A percentile compares a stretch with the other conserved stretches of the same genome.
These are phyloP conservation scores for Aphanomyces astaci DNA, from an alignment of 352 stramenopile species.

Conservation along the genomic window DNA sequence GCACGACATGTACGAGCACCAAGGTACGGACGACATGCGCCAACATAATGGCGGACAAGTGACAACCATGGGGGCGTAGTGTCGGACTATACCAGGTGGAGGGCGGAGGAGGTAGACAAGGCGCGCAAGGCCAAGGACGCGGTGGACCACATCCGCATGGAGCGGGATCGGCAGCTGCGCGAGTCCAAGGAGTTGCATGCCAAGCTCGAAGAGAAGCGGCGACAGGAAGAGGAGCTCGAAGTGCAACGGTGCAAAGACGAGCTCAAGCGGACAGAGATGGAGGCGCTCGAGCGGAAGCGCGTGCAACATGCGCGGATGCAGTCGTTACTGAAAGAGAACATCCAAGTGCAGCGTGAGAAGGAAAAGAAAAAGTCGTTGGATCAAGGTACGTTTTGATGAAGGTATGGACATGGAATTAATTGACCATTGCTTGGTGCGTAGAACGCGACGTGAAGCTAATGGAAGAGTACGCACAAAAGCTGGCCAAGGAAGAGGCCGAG, in stretches of 20 bases:
- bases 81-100: constrained; percentile 45
- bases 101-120: constrained; percentile 40
- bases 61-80: background rate
- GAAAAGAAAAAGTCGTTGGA: constrained; percentile 33
- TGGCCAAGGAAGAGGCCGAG: constrained; percentile 51
- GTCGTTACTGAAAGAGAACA: constrained; percentile 42
- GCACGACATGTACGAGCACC: constrained; percentile 27
- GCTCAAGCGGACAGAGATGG: constrained; percentile 40
- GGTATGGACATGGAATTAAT: background rate
- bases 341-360: constrained; percentile 37
- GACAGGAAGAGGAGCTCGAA: constrained; percentile 42
- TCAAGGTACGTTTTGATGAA: constrained; percentile 25
- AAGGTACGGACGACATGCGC: background rate
- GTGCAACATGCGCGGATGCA: constrained; percentile 46
- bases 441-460: constrained; percentile 57
- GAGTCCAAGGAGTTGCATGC: constrained; percentile 38
- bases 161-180: constrained; percentile 53
- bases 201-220: constrained; percentile 26
- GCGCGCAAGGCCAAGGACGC: constrained; percentile 40
- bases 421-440: background rate
- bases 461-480: constrained; percentile 50
- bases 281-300: constrained; percentile 32
- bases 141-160: constrained; percentile 42
- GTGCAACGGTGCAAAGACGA: constrained; percentile 46
- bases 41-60: background rate